These are phyloP conservation scores for Ustilago tritici DNA, from an alignment of 1,284 basidiomycete species.

Conservation along the genomic window DNA sequence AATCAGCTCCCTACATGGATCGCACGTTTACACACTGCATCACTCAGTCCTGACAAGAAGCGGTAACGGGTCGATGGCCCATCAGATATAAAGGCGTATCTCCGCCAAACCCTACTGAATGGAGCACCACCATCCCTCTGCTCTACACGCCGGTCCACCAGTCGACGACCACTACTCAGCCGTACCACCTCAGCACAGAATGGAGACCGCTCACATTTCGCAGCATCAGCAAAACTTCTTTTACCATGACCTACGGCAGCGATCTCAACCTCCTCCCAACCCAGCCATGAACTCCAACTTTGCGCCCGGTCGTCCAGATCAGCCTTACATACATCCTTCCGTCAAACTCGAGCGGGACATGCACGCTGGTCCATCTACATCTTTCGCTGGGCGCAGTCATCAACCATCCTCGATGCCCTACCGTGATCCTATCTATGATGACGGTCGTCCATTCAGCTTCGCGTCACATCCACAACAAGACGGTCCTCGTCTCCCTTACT, in stretches of 20 bases:
- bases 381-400: slow-evolving; percentile 14
- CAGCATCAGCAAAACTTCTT: slow-evolving; percentile 34
- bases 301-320: slow-evolving; percentile 15
- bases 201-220: slow-evolving; percentile 35
- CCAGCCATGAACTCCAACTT: slow-evolving; percentile 21
- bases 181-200: slow-evolving; percentile 8
- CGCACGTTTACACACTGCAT: background rate
- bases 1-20: slow-evolving; percentile 10
- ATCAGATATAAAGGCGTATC: slow-evolving; percentile 10
- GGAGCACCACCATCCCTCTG: slow-evolving; percentile 25
- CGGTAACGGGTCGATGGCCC: slow-evolving; percentile 9
- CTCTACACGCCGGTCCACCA: slow-evolving; percentile 11
- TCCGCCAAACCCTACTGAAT: slow-evolving; percentile 18
- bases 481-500: slow-evolving; percentile 12
- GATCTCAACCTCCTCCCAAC: slow-evolving; percentile 15
- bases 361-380: slow-evolving; percentile 21
- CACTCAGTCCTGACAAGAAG: slow-evolving; percentile 7
- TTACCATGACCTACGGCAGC: slow-evolving; percentile 42
- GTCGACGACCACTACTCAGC: background rate
- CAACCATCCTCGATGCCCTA: slow-evolving; percentile 25
- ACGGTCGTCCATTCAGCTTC: slow-evolving; percentile 22
- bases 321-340: slow-evolving; percentile 8
- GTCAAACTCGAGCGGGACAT: slow-evolving; percentile 24
- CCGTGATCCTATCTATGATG: slow-evolving; percentile 22
- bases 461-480: slow-evolving; percentile 21